Percentiles rank a stretch among this genome's conserved stretches.
phyloP scores from a whole-genome alignment of 805 yeast species.

The Myxozyma nipponensis region DNA sequence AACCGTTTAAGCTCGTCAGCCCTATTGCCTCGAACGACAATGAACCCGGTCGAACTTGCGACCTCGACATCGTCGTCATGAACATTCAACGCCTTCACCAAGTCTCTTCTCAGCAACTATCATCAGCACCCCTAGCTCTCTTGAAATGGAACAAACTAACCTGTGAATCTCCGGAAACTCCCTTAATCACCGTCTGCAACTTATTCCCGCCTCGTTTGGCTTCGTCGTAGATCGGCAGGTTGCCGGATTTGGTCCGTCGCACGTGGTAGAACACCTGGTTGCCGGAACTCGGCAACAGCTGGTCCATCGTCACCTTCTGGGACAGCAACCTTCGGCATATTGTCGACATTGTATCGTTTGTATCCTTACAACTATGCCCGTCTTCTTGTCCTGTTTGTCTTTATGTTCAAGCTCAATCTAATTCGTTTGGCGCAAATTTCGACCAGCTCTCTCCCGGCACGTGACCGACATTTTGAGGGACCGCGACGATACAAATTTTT shows the following conservation, averaged over 20 bases:
- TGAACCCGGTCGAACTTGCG: not conserved
- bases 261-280: slow-evolving; percentile 9
- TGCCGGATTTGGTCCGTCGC: slow-evolving; percentile 6
- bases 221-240: slow-evolving; percentile 10
- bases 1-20: not conserved
- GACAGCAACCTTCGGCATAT: too few relatives aligned
- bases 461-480: too few relatives aligned
- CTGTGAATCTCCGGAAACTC: slow-evolving; percentile 4
- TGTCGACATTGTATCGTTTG: too few relatives aligned
- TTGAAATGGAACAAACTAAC: not conserved
- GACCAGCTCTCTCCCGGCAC: too few relatives aligned
- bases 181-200: not conserved
- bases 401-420: too few relatives aligned
- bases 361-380: too few relatives aligned
- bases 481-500: too few relatives aligned
- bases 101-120: slow-evolving; percentile 3
- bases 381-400: too few relatives aligned
- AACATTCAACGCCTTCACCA: slow-evolving; percentile 3
- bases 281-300: too few relatives aligned
- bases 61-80: not conserved
- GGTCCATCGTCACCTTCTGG: too few relatives aligned
- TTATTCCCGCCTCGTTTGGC: not conserved
- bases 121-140: not conserved
- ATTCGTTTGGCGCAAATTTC: too few relatives aligned
- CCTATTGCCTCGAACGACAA: not conserved